phyloP scores from a whole-genome alignment of 768 basidiomycete species.

The Pulveroboletus ravenelii region DNA sequence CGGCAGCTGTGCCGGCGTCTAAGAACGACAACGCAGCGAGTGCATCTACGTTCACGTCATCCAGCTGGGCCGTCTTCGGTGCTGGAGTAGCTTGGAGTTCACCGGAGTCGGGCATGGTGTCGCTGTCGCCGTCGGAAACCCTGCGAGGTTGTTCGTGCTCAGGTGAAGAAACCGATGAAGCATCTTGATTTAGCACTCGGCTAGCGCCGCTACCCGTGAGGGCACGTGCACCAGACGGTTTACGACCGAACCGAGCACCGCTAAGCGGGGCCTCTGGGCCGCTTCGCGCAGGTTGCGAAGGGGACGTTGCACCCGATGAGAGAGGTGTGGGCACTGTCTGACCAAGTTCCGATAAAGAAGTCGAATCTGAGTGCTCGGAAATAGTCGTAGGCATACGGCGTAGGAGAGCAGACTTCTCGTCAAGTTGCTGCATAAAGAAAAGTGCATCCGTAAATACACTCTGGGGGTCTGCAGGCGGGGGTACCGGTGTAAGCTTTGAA shows the following conservation, averaged over 20 bases:
- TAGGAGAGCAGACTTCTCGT: constrained; percentile 28
- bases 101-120: constrained; percentile 31
- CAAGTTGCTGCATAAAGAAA: constrained; percentile 64
- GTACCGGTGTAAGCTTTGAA: constrained; percentile 23
- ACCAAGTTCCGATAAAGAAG: constrained; percentile 30
- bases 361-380: constrained; percentile 38
- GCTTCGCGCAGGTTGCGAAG: constrained; percentile 17
- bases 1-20: constrained; percentile 35
- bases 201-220: constrained; percentile 30
- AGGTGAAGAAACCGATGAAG: constrained; percentile 37
- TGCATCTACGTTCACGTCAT: constrained; percentile 62
- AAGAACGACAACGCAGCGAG: constrained; percentile 77
- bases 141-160: constrained; percentile 27
- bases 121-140: constrained; percentile 25
- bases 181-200: constrained; percentile 37
- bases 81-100: constrained; percentile 3
- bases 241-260: constrained; percentile 50
- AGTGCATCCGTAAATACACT: constrained; percentile 53
- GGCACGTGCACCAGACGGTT: constrained; percentile 83
- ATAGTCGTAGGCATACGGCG: constrained; percentile 45
- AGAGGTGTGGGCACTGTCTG: constrained; percentile 9
- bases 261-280: constrained; percentile 34
- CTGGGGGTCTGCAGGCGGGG: constrained; percentile 23
- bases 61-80: constrained; percentile 25
- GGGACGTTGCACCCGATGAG: constrained; percentile 21